Conservation (phyloP, 768 basidiomycete genomes). For the Hygrocybe coccinea region DNA sequence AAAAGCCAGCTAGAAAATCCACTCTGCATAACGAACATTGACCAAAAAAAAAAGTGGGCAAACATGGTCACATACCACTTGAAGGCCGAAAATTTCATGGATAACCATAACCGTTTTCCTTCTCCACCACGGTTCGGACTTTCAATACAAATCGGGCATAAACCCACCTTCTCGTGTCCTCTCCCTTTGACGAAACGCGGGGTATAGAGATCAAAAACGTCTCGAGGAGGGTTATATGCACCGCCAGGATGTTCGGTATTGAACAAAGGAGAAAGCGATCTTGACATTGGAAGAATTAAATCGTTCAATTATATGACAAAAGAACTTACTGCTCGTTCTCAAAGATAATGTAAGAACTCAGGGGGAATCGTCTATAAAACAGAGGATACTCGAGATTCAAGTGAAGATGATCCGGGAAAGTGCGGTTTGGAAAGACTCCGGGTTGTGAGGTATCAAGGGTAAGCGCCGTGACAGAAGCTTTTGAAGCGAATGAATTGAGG, state of each 20-base stretch:
- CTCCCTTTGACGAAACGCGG: slow-evolving; percentile 71
- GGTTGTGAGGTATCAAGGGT: not conserved
- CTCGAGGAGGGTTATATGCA: slow-evolving; percentile 55
- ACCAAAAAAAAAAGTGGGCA: not conserved
- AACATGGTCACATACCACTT: slow-evolving; percentile 61
- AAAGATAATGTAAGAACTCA: slow-evolving; percentile 49
- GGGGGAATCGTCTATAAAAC: slow-evolving; percentile 68
- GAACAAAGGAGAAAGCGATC: not conserved
- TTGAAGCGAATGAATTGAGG: not conserved
- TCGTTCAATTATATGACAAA: slow-evolving; percentile 2
- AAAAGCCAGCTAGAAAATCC: not conserved
- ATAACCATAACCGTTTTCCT: slow-evolving; percentile 61
- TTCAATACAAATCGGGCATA: slow-evolving; percentile 77
- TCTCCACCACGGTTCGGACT: slow-evolving; percentile 55
- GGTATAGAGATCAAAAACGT: slow-evolving; percentile 65
- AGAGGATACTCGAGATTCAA: slow-evolving; percentile 49
- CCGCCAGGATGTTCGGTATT: slow-evolving; percentile 42
- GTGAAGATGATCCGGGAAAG: slow-evolving; percentile 47
- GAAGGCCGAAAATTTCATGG: slow-evolving; percentile 77
- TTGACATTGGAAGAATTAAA: not conserved
- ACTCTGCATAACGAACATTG: not conserved
- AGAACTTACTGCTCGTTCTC: slow-evolving; percentile 37
- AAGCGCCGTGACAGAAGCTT: not conserved
- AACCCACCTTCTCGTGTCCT: slow-evolving; percentile 62
- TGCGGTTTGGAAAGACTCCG: slow-evolving; percentile 37